Percentiles rank a stretch among this genome's conserved stretches.
phyloP scores from a whole-genome alignment of 2,329 filamentous ascomycete genomes.

The Penicillium sclerotiorum region DNA sequence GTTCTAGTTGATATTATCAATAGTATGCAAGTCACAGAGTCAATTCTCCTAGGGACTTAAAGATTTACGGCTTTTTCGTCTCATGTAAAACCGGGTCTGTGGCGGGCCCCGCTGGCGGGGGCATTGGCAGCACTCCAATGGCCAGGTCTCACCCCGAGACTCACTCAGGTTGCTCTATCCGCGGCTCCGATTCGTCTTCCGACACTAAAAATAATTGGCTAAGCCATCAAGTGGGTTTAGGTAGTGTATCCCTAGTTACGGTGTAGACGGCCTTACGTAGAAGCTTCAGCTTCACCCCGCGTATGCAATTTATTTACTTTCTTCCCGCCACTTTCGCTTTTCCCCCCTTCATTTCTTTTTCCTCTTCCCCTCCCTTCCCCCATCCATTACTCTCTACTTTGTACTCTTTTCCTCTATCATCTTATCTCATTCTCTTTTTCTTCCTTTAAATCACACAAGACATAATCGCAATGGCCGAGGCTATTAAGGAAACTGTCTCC shows the following conservation, averaged over 20 bases:
- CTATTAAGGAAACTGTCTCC: constrained; percentile 50
- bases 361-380: constrained; percentile 4
- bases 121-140: constrained; percentile 12
- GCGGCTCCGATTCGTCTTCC: constrained; percentile 12
- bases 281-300: constrained; percentile 31
- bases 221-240: not conserved
- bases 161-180: constrained; percentile 9
- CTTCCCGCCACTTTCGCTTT: constrained; percentile 7
- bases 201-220: constrained; percentile 25
- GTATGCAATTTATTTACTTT: constrained; percentile 13
- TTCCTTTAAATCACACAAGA: not conserved
- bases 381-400: not conserved
- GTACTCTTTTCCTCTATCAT: not conserved
- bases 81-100: constrained; percentile 2
- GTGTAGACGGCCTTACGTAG: constrained; percentile 16
- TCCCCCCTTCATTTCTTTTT: constrained; percentile 20
- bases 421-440: not conserved
- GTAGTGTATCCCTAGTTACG: constrained; percentile 15
- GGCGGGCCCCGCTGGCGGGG: constrained; percentile 18
- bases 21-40: not conserved
- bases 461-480: constrained; percentile 37
- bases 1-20: too few species aligned
- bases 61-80: not conserved
- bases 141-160: constrained; percentile 22
- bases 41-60: not conserved